Base-by-base conservation (phyloP, 768 basidiomycete genomes). In the Gelatoporia subvermispora region DNA sequence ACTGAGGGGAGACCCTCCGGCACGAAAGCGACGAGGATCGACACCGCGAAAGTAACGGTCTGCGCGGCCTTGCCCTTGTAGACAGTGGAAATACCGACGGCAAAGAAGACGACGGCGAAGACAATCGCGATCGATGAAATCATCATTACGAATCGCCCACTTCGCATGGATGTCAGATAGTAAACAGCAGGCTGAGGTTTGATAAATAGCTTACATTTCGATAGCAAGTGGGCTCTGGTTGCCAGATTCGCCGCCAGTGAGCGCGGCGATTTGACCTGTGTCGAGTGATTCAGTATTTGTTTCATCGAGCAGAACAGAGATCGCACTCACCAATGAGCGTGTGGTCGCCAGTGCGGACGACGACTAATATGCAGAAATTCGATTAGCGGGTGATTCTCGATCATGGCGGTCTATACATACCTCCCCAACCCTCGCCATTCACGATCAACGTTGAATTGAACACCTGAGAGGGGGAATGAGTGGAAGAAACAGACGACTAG, bases 401-500 rank as follows among this genome's bases (percentile, higher is more conserved):
- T 10, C 13, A 10, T 2, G 7, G 16, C 3, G 8, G 21, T 21
- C 15, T 20, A 36, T 37, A 69, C 78, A 59, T 57, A 82, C 82
- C 61, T 49, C 82, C 82, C 76, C 79, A 84, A 49, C 68, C 84
- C 70, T 85, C 82, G n/a, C 84, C 83, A 55, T 83, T 84, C 49
- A 85, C 79, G 10, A 84, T 65, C 10, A 84, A 68, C 3, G 83
- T 84, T 4, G 82, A 84, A 56, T 84, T 84, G 65, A 84, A 85
- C n/a, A 77, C 73, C 82, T 84, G 39, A 2, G n/a, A n/a, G 13
- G 28, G 25, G 23, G 22, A 42, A 47, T n/a, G 44, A 41, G 55
- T 9, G 47, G 28, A 3, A 51, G 42, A 48, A 13, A 5, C 34
- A 40, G 8, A 8, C 48, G 21, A 53, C 43, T 22, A 9, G 45